Evolutionary conservation across 2,329 filamentous ascomycete genomes (phyloP).

Genomic region (Colletotrichum chrysophilum): DNA sequence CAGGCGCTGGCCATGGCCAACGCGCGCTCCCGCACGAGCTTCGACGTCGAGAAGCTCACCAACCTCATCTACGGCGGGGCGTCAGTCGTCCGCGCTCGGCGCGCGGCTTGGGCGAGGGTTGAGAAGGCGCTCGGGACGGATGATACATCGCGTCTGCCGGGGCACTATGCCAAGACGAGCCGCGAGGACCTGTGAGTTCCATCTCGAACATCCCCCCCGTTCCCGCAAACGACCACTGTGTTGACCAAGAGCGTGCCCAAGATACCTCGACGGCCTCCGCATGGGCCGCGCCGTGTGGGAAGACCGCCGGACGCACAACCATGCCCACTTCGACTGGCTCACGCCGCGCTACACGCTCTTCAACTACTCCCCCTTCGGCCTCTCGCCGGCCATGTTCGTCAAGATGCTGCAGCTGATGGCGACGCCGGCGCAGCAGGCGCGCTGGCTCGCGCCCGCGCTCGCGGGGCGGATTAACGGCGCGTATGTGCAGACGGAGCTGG

Average conservation of each 20-base stretch:
- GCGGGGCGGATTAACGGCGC: not conserved
- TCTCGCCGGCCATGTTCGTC: not conserved
- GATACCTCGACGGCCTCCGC: not conserved
- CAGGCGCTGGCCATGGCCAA: not conserved
- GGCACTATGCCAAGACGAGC: not conserved
- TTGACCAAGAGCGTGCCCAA: not conserved
- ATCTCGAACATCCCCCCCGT: not conserved
- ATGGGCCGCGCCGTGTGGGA: not conserved
- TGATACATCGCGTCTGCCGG: not conserved
- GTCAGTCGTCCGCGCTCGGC: not conserved
- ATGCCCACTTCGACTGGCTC: not conserved
- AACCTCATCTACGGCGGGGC: not conserved
- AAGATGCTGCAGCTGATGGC: not conserved
- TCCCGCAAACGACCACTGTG: accelerated
- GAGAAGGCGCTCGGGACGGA: not conserved
- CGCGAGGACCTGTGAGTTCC: not conserved
- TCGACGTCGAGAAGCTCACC: not conserved
- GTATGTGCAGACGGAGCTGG: not conserved
- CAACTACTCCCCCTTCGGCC: not conserved
- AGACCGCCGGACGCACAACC: not conserved
- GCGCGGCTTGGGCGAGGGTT: not conserved
- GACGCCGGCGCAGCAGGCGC: not conserved
- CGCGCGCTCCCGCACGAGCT: not conserved
- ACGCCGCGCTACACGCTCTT: not conserved
- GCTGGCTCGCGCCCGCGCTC: accelerated